phyloP scores from a whole-genome alignment of 2,329 filamentous ascomycete species.

The Neocucurbitaria cava region DNA sequence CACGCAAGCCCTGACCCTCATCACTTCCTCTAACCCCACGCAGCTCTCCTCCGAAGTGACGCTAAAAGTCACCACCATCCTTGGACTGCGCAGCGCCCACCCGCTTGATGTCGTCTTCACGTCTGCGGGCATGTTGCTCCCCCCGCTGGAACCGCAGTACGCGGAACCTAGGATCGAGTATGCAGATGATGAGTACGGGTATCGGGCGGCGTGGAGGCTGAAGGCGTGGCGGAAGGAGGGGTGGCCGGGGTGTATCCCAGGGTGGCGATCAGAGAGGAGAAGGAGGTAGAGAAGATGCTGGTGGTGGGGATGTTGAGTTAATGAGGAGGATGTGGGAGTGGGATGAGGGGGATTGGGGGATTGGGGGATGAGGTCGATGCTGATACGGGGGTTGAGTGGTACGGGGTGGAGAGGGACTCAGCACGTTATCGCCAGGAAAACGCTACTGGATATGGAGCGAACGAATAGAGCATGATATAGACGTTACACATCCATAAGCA shows the following conservation, averaged over 20 bases:
- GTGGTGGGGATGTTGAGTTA: not conserved
- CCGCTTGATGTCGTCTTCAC: constrained; percentile 14
- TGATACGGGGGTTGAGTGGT: too few species aligned
- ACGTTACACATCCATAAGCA: too few species aligned
- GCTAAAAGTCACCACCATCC: constrained; percentile 12
- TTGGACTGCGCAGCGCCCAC: constrained; percentile 6
- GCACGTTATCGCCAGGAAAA: too few species aligned
- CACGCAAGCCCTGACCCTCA: constrained; percentile 4
- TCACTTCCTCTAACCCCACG: not conserved
- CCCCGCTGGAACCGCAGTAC: constrained; percentile 22
- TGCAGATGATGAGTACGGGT: not conserved
- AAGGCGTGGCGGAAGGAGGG: constrained; percentile 24
- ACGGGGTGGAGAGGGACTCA: too few species aligned
- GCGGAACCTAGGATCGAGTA: constrained; percentile 20
- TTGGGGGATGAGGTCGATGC: not conserved
- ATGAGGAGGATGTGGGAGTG: not conserved
- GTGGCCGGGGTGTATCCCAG: constrained; percentile 18
- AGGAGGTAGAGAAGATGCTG: not conserved
- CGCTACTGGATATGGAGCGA: too few species aligned
- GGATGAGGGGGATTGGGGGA: not conserved
- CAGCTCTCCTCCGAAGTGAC: constrained; percentile 10
- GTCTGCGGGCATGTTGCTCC: not conserved
- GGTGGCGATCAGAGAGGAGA: constrained; percentile 6
- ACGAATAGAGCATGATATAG: too few species aligned
- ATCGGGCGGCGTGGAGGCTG: constrained; percentile 12